Conservation (phyloP, 2,329 filamentous ascomycete genomes). For the Nemania serpens region DNA sequence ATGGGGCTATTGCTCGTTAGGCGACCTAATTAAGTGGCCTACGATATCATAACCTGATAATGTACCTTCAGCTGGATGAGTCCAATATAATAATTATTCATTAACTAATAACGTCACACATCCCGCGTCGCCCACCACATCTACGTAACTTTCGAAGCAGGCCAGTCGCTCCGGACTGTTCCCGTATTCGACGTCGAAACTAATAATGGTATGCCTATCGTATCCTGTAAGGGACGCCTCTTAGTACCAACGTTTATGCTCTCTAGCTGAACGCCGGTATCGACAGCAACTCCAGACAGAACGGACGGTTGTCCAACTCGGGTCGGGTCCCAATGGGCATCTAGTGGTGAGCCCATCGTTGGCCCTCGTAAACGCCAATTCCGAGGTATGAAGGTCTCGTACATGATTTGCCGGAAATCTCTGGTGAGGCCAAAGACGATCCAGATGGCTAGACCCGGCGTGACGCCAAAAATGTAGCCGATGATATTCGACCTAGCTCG, state of each 20-base stretch:
- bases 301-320: constrained; percentile 1
- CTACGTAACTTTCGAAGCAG: background rate
- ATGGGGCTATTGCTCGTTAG: no score
- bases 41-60: no score
- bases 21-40: no score
- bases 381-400: constrained; percentile 30
- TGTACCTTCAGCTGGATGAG: no score
- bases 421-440: constrained; percentile 35
- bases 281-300: constrained; percentile 15
- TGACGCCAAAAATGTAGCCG: constrained; percentile 35
- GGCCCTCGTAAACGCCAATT: constrained; percentile 17
- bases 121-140: background rate
- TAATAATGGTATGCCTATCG: constrained; percentile 8
- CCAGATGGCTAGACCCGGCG: constrained; percentile 34
- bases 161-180: background rate
- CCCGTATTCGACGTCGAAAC: background rate
- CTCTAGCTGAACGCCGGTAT: constrained; percentile 23
- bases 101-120: no score
- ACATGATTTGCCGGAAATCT: constrained; percentile 33
- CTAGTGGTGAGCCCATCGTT: background rate
- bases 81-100: no score
- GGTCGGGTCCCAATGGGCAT: constrained; percentile 1
- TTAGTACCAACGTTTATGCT: constrained; percentile 12
- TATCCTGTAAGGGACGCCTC: constrained; percentile 14
- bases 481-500: constrained; percentile 33